Conservation (phyloP, 2,329 filamentous ascomycete species). For the Tolypocladium nubicola region DNA sequence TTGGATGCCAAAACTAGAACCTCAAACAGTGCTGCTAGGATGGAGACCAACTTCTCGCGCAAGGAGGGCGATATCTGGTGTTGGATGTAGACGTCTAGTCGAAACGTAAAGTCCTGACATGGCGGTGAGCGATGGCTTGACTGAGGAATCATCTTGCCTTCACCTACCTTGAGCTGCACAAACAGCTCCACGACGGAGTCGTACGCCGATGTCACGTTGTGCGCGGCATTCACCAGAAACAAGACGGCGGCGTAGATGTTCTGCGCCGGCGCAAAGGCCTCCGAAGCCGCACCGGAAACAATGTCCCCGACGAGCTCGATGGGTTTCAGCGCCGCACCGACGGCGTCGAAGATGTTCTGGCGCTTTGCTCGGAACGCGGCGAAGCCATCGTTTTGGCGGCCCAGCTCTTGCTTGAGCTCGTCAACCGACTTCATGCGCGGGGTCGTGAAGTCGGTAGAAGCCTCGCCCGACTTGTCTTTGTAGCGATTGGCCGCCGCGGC, state of each 20-base stretch:
- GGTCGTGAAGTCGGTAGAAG: conserved; percentile 19
- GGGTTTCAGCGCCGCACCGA: conserved; percentile 21
- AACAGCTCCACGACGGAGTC: conserved; percentile 34
- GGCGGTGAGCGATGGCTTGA: conserved; percentile 1
- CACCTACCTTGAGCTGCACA: conserved; percentile 23
- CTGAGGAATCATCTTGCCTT: neutral
- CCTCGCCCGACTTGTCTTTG: conserved; percentile 15
- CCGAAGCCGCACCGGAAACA: conserved; percentile 22
- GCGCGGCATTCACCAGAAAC: conserved; percentile 31
- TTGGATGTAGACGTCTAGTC: conserved; percentile 29
- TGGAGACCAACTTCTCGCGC: conserved; percentile 26
- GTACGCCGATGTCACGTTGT: conserved; percentile 32
- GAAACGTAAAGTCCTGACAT: conserved; percentile 27
- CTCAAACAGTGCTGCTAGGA: conserved; percentile 32
- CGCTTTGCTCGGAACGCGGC: conserved; percentile 23
- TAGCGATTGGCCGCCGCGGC: conserved; percentile 22
- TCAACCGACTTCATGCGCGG: conserved; percentile 21
- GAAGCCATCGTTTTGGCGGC: conserved; percentile 24
- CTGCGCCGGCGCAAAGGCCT: conserved; percentile 28
- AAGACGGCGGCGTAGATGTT: conserved; percentile 31
- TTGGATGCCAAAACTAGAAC: conserved; percentile 32
- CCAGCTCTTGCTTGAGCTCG: conserved; percentile 20
- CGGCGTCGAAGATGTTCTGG: conserved; percentile 20
- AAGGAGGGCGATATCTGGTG: conserved; percentile 26
- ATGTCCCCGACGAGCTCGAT: conserved; percentile 29